These are phyloP conservation scores for Sporothrix pallida DNA, from an alignment of 2,329 filamentous ascomycete genomes.

Conservation along the genomic window DNA sequence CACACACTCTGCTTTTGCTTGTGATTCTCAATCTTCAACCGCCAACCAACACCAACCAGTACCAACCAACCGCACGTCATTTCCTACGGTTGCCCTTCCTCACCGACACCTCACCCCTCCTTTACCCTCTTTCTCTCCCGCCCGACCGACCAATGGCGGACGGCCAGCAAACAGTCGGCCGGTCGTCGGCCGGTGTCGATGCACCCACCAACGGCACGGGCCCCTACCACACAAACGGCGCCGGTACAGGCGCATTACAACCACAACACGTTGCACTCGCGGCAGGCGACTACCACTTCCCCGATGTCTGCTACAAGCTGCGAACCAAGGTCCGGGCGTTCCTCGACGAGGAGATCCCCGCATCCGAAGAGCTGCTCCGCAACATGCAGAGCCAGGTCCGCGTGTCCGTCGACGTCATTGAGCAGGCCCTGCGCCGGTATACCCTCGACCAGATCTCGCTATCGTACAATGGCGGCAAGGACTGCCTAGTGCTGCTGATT, in stretches of 20 bases:
- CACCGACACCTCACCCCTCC: not conserved
- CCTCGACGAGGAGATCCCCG: conserved; percentile 61
- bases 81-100: not conserved
- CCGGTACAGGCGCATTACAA: not conserved
- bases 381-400: conserved; percentile 76
- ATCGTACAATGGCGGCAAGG: conserved; percentile 97
- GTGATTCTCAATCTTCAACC: not conserved
- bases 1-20: not conserved
- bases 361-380: conserved; percentile 59
- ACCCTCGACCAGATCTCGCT: conserved; percentile 81
- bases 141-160: conserved; percentile 12
- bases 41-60: not conserved
- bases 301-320: conserved; percentile 58
- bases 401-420: conserved; percentile 73
- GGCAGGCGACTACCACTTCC: conserved; percentile 5
- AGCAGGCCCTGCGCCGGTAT: conserved; percentile 76
- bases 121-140: not conserved
- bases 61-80: not conserved
- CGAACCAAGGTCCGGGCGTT: conserved; percentile 68
- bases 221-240: conserved; percentile 23
- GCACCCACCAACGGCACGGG: conserved; percentile 18
- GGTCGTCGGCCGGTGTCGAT: conserved; percentile 2
- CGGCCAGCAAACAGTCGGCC: conserved; percentile 9
- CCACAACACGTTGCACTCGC: not conserved
- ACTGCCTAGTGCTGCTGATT: conserved; percentile 90